Base-by-base conservation (phyloP, 768 basidiomycete genomes). In the Erythrobasidium yunnanense region DNA sequence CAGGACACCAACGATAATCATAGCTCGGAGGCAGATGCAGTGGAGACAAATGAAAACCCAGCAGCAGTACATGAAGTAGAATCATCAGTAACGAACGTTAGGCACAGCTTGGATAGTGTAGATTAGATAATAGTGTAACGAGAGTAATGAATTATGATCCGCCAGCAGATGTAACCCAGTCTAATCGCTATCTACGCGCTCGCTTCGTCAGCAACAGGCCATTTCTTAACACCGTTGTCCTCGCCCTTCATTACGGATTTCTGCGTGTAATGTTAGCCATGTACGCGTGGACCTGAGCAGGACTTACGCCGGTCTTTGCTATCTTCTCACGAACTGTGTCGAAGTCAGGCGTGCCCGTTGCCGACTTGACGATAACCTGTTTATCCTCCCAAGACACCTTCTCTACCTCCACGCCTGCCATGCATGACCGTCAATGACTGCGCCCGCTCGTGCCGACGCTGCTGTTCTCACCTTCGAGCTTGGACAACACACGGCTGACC, bases 301-400 rank as follows among this genome's bases (percentile, higher is more conserved):
- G n/a, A 49, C 58, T 25, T 49, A 62, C 58, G 69, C 90, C 90
- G 4, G 89, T 92, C 82, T 90, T 91, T 81, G 83, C 82, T 72
- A 92, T 88, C 79, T 80, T 86, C 52, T 77, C 83, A 15, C 83
- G 76, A 51, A 89, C 78, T 2, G 79, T 78, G 0, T 88, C 86
- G 73, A 87, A 87, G 22, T 80, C 71, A 7, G 82, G 78, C 4
- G 77, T 76, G 11, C 83, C 85, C 11, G 74, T 83, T 46, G 38
- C 27, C 20, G 58, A 22, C 13, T 62, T 23, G 18, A 91, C 87
- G 54, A 82, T 60, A 58, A 90, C 89, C 73, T 82, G 81, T 75
- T 90, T 87, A 35, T 77, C 82, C 33, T 82, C 83, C 32, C 89
- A 81, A 72, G 72, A 78, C 69, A 90, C 84, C 1, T 77, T 73